Evolutionary conservation across 306 rosid species (phyloP).

Genomic region (Parietaria judaica): DNA sequence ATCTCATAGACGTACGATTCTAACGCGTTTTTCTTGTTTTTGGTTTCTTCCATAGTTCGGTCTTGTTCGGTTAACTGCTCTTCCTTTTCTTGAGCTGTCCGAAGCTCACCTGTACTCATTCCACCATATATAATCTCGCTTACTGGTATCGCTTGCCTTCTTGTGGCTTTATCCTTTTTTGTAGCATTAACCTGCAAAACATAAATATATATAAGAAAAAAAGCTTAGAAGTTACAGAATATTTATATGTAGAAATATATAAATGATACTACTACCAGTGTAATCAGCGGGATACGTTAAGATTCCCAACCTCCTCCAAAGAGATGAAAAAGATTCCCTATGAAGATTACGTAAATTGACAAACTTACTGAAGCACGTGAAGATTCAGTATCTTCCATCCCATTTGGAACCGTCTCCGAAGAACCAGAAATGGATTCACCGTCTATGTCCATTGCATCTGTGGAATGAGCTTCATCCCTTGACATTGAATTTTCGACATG

Average conservation of each 20-base stretch:
- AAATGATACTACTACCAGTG: neutral
- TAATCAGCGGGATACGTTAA: no score
- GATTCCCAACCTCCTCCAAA: no score
- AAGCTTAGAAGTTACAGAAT: conserved; percentile 1
- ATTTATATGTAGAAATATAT: neutral
- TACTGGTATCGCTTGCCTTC: conserved; percentile 52
- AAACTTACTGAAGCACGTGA: conserved; percentile 49
- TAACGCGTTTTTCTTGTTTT: conserved; percentile 76
- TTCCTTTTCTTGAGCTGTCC: conserved; percentile 66
- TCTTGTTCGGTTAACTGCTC: conserved; percentile 66
- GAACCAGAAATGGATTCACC: conserved; percentile 26
- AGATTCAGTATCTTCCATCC: conserved; percentile 40
- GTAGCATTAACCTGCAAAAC: conserved; percentile 49
- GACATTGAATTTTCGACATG: conserved; percentile 34
- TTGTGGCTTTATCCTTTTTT: conserved; percentile 39
- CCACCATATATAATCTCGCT: conserved; percentile 64
- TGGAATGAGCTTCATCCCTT: conserved; percentile 26
- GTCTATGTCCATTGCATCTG: conserved; percentile 56
- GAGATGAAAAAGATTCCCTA: neutral
- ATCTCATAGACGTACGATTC: conserved; percentile 93
- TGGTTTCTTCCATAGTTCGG: conserved; percentile 72
- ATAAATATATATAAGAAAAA: conserved; percentile 1
- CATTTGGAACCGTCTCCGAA: conserved; percentile 48
- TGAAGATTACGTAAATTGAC: conserved; percentile 6
- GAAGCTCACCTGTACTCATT: conserved; percentile 66